Evolutionary conservation across 1,139 yeast genomes (phyloP).

Genomic region (Debaryomycetaceae sp.): DNA sequence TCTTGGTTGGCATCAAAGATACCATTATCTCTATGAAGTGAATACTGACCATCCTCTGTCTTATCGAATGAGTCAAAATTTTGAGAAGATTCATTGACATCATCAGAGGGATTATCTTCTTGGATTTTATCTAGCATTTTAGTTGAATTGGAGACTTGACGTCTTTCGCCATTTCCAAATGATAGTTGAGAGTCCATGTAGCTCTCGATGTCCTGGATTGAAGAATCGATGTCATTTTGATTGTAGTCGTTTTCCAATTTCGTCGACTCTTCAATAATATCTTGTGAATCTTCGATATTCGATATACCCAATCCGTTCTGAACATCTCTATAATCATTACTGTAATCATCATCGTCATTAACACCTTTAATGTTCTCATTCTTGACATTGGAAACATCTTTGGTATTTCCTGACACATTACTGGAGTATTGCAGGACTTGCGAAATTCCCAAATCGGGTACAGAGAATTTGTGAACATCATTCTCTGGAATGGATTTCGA

Average conservation of each 20-base stretch:
- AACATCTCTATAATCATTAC: background rate
- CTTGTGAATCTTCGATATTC: conserved; percentile 3
- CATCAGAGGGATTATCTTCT: background rate
- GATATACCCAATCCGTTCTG: background rate
- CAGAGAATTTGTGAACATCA: background rate
- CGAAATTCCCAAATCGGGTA: conserved; percentile 39
- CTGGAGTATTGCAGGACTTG: conserved; percentile 16
- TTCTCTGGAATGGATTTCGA: background rate
- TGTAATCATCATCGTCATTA: background rate
- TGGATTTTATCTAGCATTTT: background rate
- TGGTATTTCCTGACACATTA: background rate
- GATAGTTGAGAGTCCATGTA: conserved; percentile 36
- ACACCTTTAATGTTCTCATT: background rate
- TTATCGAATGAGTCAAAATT: background rate
- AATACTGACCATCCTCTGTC: conserved; percentile 4
- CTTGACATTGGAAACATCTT: background rate
- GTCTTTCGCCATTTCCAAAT: conserved; percentile 1
- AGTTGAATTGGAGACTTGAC: background rate
- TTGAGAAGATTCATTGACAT: background rate
- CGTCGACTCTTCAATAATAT: conserved; percentile 19
- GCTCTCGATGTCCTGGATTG: conserved; percentile 43
- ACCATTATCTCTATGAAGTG: conserved; percentile 11
- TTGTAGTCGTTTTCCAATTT: conserved; percentile 5
- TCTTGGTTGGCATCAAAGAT: conserved; percentile 1
- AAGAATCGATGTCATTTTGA: conserved; percentile 22